Conservation (phyloP, 1,284 basidiomycete genomes). For the Omphalotus olearius region DNA sequence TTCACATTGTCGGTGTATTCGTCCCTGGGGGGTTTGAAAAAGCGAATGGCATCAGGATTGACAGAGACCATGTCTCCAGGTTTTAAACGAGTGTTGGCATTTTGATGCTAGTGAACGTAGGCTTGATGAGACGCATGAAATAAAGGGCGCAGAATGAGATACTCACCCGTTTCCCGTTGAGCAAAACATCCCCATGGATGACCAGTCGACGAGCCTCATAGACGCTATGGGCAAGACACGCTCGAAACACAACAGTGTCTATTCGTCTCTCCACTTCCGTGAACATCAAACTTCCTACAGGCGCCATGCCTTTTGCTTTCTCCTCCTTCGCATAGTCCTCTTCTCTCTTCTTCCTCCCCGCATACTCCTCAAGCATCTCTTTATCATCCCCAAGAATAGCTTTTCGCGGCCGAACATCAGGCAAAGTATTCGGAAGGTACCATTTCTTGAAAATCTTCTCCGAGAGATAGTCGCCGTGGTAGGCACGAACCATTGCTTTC, state of each 20-base stretch:
- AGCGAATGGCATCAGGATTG: conserved; percentile 76
- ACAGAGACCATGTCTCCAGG: conserved; percentile 95
- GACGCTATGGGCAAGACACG: conserved; percentile 87
- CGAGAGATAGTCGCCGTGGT: conserved; percentile 95
- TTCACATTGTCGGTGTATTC: conserved; percentile 28
- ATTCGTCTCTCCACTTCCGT: conserved; percentile 90
- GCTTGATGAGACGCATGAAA: conserved; percentile 5
- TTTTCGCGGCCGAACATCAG: conserved; percentile 73
- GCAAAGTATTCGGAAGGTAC: conserved; percentile 87
- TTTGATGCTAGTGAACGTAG: conserved; percentile 53
- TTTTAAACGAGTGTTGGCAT: conserved; percentile 87
- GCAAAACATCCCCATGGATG: conserved; percentile 81
- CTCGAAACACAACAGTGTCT: conserved; percentile 89
- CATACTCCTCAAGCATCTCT: conserved; percentile 49
- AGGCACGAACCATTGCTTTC: conserved; percentile 88
- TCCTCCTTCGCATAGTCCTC: conserved; percentile 47
- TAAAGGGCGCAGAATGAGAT: too few relatives aligned
- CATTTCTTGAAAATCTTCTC: conserved; percentile 94
- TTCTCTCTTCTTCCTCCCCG: conserved; percentile 47
- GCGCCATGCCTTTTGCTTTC: conserved; percentile 61
- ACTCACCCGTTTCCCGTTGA: conserved; percentile 88
- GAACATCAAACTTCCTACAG: conserved; percentile 90
- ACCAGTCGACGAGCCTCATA: conserved; percentile 88
- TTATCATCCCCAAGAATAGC: conserved; percentile 38
- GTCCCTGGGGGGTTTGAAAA: conserved; percentile 51